A percentile compares a stretch with the other conserved stretches of the same genome.
Evolutionary conservation across 192 early-diverging fungal genomes (phyloP).

Genomic region (Diversispora eburnea): DNA sequence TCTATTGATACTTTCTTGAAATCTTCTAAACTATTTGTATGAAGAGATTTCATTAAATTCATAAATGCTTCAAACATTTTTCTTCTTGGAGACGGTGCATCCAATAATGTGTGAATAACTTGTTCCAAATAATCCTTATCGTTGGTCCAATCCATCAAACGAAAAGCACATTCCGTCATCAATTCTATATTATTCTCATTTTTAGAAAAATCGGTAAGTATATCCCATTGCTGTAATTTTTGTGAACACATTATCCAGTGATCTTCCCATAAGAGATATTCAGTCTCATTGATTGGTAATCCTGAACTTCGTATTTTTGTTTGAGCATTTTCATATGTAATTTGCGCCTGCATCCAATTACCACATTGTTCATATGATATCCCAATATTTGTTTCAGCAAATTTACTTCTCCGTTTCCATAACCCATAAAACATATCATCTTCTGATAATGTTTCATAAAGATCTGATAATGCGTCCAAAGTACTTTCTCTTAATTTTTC

Average conservation of each 20-base stretch:
- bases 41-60: constrained; percentile 64
- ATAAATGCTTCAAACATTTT: constrained; percentile 89
- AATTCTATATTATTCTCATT: constrained; percentile 86
- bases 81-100: constrained; percentile 60
- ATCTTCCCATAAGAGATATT: constrained; percentile 97
- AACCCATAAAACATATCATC: constrained; percentile 90
- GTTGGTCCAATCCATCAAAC: constrained; percentile 88
- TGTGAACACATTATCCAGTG: constrained; percentile 91
- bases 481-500: constrained; percentile 85
- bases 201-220: constrained; percentile 87
- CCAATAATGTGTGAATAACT: constrained; percentile 58
- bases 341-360: constrained; percentile 90
- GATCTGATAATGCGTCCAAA: constrained; percentile 83
- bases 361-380: constrained; percentile 93
- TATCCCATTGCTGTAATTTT: constrained; percentile 96
- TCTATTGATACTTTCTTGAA: constrained; percentile 84
- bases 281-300: constrained; percentile 87
- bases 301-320: constrained; percentile 82
- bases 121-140: constrained; percentile 76
- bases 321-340: constrained; percentile 89
- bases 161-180: constrained; percentile 89
- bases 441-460: constrained; percentile 83
- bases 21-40: constrained; percentile 55
- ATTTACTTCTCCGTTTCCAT: constrained; percentile 86
- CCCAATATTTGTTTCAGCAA: constrained; percentile 92